Evolutionary conservation across 768 basidiomycete species (phyloP).

Genomic region (Phanerochaete carnosa): DNA sequence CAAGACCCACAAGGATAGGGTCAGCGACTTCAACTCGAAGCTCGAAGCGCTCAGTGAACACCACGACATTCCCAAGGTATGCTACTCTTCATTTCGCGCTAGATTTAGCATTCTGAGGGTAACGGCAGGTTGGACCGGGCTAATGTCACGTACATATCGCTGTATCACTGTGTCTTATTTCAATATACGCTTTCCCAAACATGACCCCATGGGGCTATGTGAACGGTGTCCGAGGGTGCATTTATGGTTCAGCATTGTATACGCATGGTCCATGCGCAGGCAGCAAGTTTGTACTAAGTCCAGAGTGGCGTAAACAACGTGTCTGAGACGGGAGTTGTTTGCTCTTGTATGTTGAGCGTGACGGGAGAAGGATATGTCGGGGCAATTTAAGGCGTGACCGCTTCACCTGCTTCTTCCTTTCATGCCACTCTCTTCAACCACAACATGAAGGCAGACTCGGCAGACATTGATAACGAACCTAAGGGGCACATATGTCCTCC

Average conservation of each 20-base stretch:
- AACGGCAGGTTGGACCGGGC: conserved; percentile 76
- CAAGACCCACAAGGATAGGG: conserved; percentile 92
- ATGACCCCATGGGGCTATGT: not conserved
- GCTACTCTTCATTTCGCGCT: conserved; percentile 17
- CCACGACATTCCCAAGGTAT: conserved; percentile 91
- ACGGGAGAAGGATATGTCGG: conserved; percentile 29
- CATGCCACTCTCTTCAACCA: conserved; percentile 20
- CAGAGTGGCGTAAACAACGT: conserved; percentile 1
- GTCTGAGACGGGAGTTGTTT: conserved; percentile 18
- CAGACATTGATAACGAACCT: conserved; percentile 22
- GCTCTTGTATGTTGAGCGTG: conserved; percentile 27
- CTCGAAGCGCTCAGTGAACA: conserved; percentile 87
- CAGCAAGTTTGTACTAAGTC: not conserved
- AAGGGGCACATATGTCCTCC: conserved; percentile 52
- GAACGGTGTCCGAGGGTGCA: not conserved
- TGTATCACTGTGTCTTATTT: not conserved
- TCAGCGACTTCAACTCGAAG: conserved; percentile 85
- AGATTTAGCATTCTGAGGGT: conserved; percentile 10
- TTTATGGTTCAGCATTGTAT: not conserved
- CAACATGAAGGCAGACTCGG: conserved; percentile 33
- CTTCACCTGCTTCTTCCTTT: conserved; percentile 22
- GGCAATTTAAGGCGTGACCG: conserved; percentile 28
- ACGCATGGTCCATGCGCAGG: conserved; percentile 2
- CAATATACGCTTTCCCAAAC: not conserved
- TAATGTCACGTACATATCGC: conserved; percentile 38